Conservation (phyloP, 2,329 filamentous ascomycete genomes). For the Aspergillus sp. region DNA sequence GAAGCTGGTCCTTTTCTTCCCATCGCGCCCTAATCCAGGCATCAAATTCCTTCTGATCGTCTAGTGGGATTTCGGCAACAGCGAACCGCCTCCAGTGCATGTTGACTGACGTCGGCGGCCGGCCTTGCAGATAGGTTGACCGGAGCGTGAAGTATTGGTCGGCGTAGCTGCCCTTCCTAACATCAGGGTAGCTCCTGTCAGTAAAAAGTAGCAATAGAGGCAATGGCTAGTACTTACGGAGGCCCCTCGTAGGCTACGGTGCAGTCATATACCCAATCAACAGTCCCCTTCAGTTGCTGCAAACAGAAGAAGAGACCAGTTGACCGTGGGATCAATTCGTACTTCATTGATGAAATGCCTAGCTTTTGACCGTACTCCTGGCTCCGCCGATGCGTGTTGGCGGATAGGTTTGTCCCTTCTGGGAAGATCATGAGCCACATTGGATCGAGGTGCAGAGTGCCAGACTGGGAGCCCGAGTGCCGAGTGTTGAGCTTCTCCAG, state of each 20-base stretch:
- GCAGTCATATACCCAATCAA: constrained; percentile 63
- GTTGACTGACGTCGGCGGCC: constrained; percentile 88
- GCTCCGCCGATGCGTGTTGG: constrained; percentile 47
- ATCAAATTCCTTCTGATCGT: constrained; percentile 66
- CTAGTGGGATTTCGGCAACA: constrained; percentile 69
- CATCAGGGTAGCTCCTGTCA: constrained; percentile 2
- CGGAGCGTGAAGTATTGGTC: constrained; percentile 81
- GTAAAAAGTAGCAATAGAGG: background rate
- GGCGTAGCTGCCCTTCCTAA: constrained; percentile 68
- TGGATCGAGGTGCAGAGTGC: constrained; percentile 42
- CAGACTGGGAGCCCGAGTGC: constrained; percentile 40
- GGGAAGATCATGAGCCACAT: constrained; percentile 62
- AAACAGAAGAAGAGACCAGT: constrained; percentile 54
- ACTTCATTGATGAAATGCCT: constrained; percentile 48
- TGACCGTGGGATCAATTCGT: constrained; percentile 51
- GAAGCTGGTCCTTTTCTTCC: constrained; percentile 82
- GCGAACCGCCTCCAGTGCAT: constrained; percentile 90
- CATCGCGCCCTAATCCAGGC: constrained; percentile 76
- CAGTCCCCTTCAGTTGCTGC: constrained; percentile 48
- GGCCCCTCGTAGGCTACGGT: constrained; percentile 93
- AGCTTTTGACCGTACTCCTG: constrained; percentile 50
- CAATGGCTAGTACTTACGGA: constrained; percentile 52
- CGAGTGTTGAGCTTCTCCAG: constrained; percentile 46
- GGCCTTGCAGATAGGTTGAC: constrained; percentile 80
- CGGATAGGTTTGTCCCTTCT: constrained; percentile 54